Percentiles rank a stretch among this genome's conserved stretches.
These are phyloP conservation scores for Trichoderma guizhouense DNA, from an alignment of 2,329 filamentous ascomycete genomes.

Conservation along the genomic window DNA sequence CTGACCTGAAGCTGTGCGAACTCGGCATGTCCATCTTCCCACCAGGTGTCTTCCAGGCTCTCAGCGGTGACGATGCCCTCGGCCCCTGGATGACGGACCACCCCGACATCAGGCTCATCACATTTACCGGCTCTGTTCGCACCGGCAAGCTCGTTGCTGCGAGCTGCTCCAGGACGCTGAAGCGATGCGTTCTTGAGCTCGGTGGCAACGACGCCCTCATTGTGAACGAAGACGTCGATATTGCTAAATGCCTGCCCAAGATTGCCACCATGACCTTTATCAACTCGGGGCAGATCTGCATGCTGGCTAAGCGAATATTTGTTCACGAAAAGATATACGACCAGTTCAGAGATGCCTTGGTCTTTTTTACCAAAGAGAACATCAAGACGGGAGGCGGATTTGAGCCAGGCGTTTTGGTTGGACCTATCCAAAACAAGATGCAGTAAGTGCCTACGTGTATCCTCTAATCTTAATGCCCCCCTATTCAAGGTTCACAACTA, in stretches of 20 bases:
- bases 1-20: constrained; percentile 56
- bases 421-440: constrained; percentile 59
- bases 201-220: constrained; percentile 64
- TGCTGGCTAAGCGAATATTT: constrained; percentile 57
- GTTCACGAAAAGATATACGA: constrained; percentile 58
- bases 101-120: constrained; percentile 57
- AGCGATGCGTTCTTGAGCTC: constrained; percentile 64
- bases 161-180: constrained; percentile 60
- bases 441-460: constrained; percentile 39
- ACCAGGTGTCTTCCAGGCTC: constrained; percentile 57
- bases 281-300: constrained; percentile 58
- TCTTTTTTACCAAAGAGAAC: constrained; percentile 40
- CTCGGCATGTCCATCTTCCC: constrained; percentile 56
- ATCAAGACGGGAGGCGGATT: constrained; percentile 45
- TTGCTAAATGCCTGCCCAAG: constrained; percentile 33
- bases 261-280: constrained; percentile 44
- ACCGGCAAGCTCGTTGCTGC: constrained; percentile 74
- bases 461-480: background rate
- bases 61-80: constrained; percentile 58
- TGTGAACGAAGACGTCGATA: constrained; percentile 46
- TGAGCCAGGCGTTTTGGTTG: constrained; percentile 42
- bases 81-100: constrained; percentile 57
- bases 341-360: constrained; percentile 45
- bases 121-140: constrained; percentile 70
- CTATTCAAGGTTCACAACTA: background rate